A percentile compares a stretch with the other conserved stretches of the same genome.
Conservation (phyloP, 129 eudicot genomes). For the Tagetes erecta region DNA sequence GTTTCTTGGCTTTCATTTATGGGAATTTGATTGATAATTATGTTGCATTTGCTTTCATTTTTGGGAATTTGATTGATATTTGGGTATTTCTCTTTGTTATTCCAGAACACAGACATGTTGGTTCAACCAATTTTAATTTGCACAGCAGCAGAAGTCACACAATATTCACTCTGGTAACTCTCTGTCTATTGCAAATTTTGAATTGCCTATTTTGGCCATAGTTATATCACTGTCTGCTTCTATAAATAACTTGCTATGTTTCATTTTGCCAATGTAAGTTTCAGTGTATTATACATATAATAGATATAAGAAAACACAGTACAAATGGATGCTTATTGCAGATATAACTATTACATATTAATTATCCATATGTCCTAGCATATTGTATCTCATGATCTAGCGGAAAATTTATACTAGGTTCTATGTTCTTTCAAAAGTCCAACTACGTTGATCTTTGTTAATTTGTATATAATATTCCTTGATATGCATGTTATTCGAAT, state of each 20-base stretch:
- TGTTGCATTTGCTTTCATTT: constrained; percentile 1
- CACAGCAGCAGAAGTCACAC: constrained; percentile 99
- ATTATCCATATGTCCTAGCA: neutral
- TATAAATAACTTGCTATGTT: constrained; percentile 9
- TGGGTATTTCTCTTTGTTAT: constrained; percentile 18
- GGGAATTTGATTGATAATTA: constrained; percentile 17
- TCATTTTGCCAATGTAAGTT: constrained; percentile 14
- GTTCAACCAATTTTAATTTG: constrained; percentile 90
- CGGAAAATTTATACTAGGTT: neutral
- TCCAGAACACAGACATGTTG: constrained; percentile 98
- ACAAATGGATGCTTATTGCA: constrained; percentile 1
- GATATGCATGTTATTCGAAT: neutral
- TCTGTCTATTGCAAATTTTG: constrained; percentile 22
- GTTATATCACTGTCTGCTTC: constrained; percentile 7
- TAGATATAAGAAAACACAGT: constrained; percentile 6
- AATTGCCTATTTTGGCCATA: constrained; percentile 16
- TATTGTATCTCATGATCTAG: constrained; percentile 15
- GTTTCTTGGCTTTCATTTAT: constrained; percentile 4
- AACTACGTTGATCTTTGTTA: neutral
- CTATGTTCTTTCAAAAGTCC: neutral
- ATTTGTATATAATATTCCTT: neutral
- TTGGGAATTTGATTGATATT: constrained; percentile 18
- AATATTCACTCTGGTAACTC: constrained; percentile 87
- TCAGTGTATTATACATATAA: constrained; percentile 4
- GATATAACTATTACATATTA: neutral